These are phyloP conservation scores for Leersia perrieri DNA, from an alignment of 176 grass and related monocot genomes.

Conservation along the genomic window DNA sequence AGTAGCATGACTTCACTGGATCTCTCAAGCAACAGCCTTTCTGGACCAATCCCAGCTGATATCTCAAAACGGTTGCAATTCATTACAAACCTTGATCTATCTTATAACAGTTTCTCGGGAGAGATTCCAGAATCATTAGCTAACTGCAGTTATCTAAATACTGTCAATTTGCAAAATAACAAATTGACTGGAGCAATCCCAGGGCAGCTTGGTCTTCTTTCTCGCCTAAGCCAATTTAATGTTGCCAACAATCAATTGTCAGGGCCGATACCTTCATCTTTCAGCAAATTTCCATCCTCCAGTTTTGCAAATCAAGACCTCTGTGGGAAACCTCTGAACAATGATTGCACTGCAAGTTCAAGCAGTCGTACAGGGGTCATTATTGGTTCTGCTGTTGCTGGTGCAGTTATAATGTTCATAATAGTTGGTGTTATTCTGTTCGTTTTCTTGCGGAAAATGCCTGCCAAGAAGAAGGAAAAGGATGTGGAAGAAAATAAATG, in stretches of 20 bases:
- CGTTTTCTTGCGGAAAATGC: conserved; percentile 70
- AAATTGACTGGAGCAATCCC: conserved; percentile 71
- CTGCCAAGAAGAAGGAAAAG: conserved; percentile 74
- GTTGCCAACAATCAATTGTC: conserved; percentile 75
- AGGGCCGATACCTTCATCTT: conserved; percentile 53
- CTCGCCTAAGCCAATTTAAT: conserved; percentile 48
- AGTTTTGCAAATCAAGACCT: conserved; percentile 62
- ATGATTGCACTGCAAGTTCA: conserved; percentile 37
- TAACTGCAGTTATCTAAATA: conserved; percentile 72
- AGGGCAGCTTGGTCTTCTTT: conserved; percentile 51
- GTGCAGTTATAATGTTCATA: conserved; percentile 56
- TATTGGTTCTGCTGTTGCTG: conserved; percentile 77
- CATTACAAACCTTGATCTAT: conserved; percentile 82
- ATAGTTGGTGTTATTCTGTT: conserved; percentile 64
- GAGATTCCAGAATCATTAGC: conserved; percentile 66
- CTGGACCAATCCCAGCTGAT: conserved; percentile 56
- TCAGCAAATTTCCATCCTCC: conserved; percentile 9
- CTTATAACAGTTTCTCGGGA: conserved; percentile 82
- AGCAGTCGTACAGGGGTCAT: conserved; percentile 49
- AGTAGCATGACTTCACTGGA: conserved; percentile 80
- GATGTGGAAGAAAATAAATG: conserved; percentile 92
- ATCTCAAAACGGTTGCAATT: conserved; percentile 58
- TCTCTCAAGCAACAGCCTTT: conserved; percentile 84
- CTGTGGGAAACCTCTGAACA: conserved; percentile 57
- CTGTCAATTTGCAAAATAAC: conserved; percentile 69